Conservation (phyloP, 2,329 filamentous ascomycete species). For the Apiospora kogelbergensis region DNA sequence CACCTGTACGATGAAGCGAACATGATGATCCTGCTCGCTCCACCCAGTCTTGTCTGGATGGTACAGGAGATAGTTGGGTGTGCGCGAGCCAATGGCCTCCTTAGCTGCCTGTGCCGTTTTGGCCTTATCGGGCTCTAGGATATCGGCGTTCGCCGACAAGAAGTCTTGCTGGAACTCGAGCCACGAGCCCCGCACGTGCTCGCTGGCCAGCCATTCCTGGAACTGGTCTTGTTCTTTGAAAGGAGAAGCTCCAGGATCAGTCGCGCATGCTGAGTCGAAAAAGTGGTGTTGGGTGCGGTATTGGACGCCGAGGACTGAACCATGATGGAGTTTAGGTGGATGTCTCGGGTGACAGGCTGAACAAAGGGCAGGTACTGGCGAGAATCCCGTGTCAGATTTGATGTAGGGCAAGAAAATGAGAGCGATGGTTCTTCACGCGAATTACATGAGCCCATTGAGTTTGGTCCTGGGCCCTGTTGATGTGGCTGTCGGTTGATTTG, state of each 20-base stretch:
- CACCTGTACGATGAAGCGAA: conserved; percentile 38
- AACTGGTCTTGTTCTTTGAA: conserved; percentile 35
- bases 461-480: neutral
- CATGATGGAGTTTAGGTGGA: neutral
- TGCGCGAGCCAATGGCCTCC: conserved; percentile 30
- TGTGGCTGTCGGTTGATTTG: neutral
- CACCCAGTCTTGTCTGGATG: conserved; percentile 37
- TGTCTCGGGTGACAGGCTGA: neutral
- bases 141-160: conserved; percentile 20
- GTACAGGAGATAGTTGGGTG: conserved; percentile 33
- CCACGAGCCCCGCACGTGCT: conserved; percentile 35
- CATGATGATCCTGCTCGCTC: conserved; percentile 37
- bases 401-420: neutral
- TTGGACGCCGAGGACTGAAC: neutral
- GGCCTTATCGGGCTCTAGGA: conserved; percentile 35
- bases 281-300: neutral
- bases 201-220: conserved; percentile 34
- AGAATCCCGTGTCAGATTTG: neutral
- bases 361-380: neutral
- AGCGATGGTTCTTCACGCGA: neutral
- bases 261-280: conserved; percentile 36
- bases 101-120: conserved; percentile 30
- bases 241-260: conserved; percentile 40
- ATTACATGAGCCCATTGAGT: neutral
- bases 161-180: conserved; percentile 37